These are phyloP conservation scores for Eremothecium coryli DNA, from an alignment of 1,139 yeast genomes.

Conservation along the genomic window DNA sequence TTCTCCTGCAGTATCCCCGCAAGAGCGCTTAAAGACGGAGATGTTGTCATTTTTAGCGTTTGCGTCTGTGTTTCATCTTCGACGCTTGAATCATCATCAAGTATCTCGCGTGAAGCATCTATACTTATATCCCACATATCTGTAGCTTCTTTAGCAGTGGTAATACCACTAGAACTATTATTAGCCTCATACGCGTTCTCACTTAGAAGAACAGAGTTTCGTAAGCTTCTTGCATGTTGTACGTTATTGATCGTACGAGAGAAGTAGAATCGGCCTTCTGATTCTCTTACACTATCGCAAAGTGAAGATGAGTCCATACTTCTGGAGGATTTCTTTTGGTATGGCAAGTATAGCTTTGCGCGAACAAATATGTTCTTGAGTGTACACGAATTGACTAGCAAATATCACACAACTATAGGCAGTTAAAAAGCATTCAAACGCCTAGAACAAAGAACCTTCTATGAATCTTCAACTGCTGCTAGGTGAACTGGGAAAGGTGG, in stretches of 20 bases:
- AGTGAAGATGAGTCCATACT: too few relatives aligned
- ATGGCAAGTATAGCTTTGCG: too few relatives aligned
- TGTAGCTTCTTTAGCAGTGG: neutral
- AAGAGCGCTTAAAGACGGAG: constrained; percentile 36
- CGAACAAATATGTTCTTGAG: too few relatives aligned
- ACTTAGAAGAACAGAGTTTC: constrained; percentile 42
- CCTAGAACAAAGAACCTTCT: too few relatives aligned
- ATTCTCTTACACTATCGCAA: too few relatives aligned
- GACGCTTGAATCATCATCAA: constrained; percentile 3
- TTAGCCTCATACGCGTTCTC: constrained; percentile 33
- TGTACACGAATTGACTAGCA: too few relatives aligned
- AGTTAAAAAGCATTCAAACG: too few relatives aligned
- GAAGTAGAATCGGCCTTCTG: too few relatives aligned
- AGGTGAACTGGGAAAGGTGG: too few relatives aligned
- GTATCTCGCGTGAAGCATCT: neutral
- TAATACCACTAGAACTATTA: neutral
- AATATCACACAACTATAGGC: too few relatives aligned
- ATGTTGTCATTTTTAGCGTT: constrained; percentile 35
- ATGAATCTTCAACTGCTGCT: too few relatives aligned
- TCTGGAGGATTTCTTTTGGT: too few relatives aligned
- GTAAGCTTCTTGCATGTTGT: constrained; percentile 41
- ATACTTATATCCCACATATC: constrained; percentile 6
- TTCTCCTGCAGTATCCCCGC: constrained; percentile 34
- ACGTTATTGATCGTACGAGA: constrained; percentile 27
- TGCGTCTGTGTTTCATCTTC: constrained; percentile 18